Conservation (phyloP, 2,329 filamentous ascomycete genomes). For the Monilinia laxa region DNA sequence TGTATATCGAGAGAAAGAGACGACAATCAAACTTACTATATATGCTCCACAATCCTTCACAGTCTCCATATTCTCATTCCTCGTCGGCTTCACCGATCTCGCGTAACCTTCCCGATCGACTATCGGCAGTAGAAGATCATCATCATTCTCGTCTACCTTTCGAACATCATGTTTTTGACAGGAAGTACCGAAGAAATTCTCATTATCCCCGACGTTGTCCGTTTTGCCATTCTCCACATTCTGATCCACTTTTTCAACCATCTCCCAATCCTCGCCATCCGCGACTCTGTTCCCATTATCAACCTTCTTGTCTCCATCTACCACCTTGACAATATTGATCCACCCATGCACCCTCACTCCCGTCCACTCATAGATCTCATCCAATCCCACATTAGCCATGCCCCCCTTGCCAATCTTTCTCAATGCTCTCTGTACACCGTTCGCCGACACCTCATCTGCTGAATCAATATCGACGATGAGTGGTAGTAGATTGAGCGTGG, state of each 20-base stretch:
- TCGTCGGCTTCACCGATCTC: not conserved
- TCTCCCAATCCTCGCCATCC: slow-evolving; percentile 23
- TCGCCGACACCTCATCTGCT: slow-evolving; percentile 51
- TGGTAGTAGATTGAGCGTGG: slow-evolving; percentile 78
- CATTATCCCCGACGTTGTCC: not conserved
- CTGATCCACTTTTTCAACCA: slow-evolving; percentile 14
- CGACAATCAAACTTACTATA: slow-evolving; percentile 30
- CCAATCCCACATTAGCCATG: slow-evolving; percentile 61
- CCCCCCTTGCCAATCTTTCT: slow-evolving; percentile 55
- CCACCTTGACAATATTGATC: slow-evolving; percentile 72
- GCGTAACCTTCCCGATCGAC: not conserved
- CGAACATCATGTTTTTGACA: not conserved
- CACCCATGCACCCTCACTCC: slow-evolving; percentile 68
- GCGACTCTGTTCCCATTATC: slow-evolving; percentile 13
- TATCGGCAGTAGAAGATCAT: not conserved
- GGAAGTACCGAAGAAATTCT: not conserved
- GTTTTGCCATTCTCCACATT: not conserved
- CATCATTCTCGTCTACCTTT: not conserved
- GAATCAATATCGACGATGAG: slow-evolving; percentile 52
- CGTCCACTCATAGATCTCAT: slow-evolving; percentile 74
- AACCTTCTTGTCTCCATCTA: slow-evolving; percentile 1
- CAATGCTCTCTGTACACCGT: slow-evolving; percentile 66
- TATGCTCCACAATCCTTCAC: slow-evolving; percentile 27
- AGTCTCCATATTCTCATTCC: not conserved
- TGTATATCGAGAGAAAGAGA: not conserved